phyloP scores from a whole-genome alignment of 1,284 basidiomycete species.

The Tilletia caries region DNA sequence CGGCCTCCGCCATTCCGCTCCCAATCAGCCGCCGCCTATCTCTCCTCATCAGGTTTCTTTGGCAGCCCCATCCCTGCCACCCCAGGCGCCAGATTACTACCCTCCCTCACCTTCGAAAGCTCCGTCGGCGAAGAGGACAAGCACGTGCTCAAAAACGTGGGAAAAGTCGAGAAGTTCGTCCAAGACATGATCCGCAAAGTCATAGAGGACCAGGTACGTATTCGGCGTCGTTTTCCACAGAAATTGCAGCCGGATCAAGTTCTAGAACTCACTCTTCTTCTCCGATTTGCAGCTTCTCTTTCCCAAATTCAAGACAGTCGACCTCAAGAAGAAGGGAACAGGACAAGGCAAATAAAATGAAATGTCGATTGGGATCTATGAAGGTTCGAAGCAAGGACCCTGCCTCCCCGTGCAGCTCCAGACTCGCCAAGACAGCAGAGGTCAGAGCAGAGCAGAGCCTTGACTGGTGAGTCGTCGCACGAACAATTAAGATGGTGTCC shows the following conservation, averaged over 20 bases:
- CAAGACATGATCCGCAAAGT: constrained; percentile 91
- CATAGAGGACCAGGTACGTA: constrained; percentile 61
- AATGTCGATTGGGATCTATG: too few relatives aligned
- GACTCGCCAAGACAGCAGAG: too few relatives aligned
- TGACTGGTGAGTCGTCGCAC: too few relatives aligned
- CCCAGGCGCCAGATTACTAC: constrained; percentile 74
- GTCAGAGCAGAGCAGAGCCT: too few relatives aligned
- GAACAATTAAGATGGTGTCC: too few relatives aligned
- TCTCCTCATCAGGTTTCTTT: not conserved
- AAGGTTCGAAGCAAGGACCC: too few relatives aligned
- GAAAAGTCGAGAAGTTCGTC: constrained; percentile 90
- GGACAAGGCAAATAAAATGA: too few relatives aligned
- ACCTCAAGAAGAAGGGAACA: constrained; percentile 21
- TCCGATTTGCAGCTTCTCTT: constrained; percentile 32
- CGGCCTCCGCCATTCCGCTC: not conserved
- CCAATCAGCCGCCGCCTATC: not conserved
- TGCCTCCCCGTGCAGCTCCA: too few relatives aligned
- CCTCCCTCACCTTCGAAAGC: constrained; percentile 87
- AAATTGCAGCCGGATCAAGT: too few relatives aligned
- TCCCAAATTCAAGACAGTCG: constrained; percentile 51
- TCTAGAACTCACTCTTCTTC: not conserved
- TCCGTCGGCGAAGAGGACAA: constrained; percentile 95
- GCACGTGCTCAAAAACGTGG: constrained; percentile 93
- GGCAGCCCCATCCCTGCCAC: constrained; percentile 4
- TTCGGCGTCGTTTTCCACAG: not conserved